Percentiles rank a stretch among this genome's conserved stretches.
phyloP scores from a whole-genome alignment of 768 basidiomycete genomes.

The Mycena belliarum region DNA sequence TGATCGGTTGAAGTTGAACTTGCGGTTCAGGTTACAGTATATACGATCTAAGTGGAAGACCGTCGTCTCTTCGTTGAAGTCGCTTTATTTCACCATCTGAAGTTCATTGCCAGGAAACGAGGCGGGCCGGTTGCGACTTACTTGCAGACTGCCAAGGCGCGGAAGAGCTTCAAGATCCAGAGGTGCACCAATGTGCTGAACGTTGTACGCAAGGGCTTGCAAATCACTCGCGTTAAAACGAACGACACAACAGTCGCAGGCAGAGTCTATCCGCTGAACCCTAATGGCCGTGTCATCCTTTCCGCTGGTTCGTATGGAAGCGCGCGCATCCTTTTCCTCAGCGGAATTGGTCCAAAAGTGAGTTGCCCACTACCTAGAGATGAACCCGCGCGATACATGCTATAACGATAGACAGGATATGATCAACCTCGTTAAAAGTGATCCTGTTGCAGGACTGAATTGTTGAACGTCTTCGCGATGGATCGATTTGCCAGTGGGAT shows the following conservation, averaged over 20 bases:
- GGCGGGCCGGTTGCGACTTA: constrained; percentile 63
- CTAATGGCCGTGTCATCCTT: constrained; percentile 61
- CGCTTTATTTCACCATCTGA: neutral
- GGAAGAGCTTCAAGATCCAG: constrained; percentile 50
- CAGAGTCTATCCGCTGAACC: constrained; percentile 54
- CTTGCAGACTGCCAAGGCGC: constrained; percentile 53
- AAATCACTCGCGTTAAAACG: constrained; percentile 60
- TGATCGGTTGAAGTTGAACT: too few relatives aligned
- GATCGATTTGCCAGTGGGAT: constrained; percentile 63
- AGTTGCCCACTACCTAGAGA: too few relatives aligned
- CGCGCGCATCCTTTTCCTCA: constrained; percentile 57
- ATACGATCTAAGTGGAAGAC: constrained; percentile 35
- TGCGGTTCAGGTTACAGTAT: constrained; percentile 50
- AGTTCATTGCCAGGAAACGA: constrained; percentile 49
- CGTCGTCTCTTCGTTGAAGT: neutral
- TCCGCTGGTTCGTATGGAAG: constrained; percentile 59
- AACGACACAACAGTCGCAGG: constrained; percentile 58
- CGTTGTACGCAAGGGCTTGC: constrained; percentile 56
- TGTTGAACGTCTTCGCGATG: too few relatives aligned
- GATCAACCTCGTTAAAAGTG: constrained; percentile 39
- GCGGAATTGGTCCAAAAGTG: constrained; percentile 69
- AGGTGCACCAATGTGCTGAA: constrained; percentile 49
- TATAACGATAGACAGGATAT: constrained; percentile 45
- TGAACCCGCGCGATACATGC: constrained; percentile 56
- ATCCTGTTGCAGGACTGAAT: constrained; percentile 50